Conservation (phyloP, 495 filamentous ascomycete species). For the Terfezia boudieri region DNA sequence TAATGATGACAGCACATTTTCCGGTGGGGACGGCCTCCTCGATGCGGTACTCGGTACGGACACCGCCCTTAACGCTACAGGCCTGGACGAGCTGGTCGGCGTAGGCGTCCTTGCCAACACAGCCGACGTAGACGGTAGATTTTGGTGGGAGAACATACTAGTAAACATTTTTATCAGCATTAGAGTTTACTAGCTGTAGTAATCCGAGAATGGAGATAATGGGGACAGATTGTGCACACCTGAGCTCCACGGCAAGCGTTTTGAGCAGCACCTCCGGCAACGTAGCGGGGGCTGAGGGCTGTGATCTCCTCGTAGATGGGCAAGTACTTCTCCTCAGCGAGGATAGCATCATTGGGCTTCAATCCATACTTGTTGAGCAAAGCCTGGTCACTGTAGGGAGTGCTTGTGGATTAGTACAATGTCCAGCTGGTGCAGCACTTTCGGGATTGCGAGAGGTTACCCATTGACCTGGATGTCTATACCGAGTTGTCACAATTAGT, state of each 20-base stretch:
- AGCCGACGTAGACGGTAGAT: slow-evolving; percentile 77
- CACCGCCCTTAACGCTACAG: slow-evolving; percentile 43
- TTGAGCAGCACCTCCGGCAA: slow-evolving; percentile 91
- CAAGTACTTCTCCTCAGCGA: slow-evolving; percentile 77
- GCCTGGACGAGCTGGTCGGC: slow-evolving; percentile 63
- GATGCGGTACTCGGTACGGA: slow-evolving; percentile 81
- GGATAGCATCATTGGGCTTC: slow-evolving; percentile 91
- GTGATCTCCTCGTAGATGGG: slow-evolving; percentile 76
- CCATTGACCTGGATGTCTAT: slow-evolving; percentile 79
- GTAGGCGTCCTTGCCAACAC: slow-evolving; percentile 79
- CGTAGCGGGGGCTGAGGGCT: slow-evolving; percentile 70
- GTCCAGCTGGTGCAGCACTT: slow-evolving; percentile 4
- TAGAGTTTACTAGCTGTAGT: too few species aligned
- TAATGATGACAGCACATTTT: slow-evolving; percentile 90
- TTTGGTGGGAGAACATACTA: slow-evolving; percentile 77
- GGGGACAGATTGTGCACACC: slow-evolving; percentile 20
- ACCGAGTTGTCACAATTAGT: not conserved
- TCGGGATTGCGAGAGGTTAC: slow-evolving; percentile 21
- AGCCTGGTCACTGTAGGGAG: slow-evolving; percentile 35
- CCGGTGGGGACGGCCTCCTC: slow-evolving; percentile 65
- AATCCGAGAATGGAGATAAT: too few species aligned
- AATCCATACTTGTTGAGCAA: slow-evolving; percentile 80
- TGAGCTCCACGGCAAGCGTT: slow-evolving; percentile 92
- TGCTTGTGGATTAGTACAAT: slow-evolving; percentile 1
- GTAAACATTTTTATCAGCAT: not conserved